A percentile compares a stretch with the other conserved stretches of the same genome.
Conservation (phyloP, 768 basidiomycete genomes). For the Russula lepida region DNA sequence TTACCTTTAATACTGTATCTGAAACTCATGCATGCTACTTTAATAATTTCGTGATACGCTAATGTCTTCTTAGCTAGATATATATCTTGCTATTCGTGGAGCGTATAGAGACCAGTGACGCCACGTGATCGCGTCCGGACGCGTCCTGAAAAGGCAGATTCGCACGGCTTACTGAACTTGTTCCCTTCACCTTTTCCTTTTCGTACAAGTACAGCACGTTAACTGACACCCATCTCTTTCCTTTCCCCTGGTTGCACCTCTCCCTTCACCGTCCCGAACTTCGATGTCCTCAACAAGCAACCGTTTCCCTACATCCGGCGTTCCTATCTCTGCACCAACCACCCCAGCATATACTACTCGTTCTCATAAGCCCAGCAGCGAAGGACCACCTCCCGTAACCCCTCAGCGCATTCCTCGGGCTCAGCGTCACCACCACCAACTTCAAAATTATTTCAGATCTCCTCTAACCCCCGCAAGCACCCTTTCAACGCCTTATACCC, state of each 20-base stretch:
- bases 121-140: slow-evolving; percentile 24
- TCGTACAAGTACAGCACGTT: slow-evolving; percentile 17
- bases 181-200: slow-evolving; percentile 9
- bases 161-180: slow-evolving; percentile 16
- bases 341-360: slow-evolving; percentile 35
- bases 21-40: not conserved
- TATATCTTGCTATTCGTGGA: not conserved
- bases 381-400: slow-evolving; percentile 42
- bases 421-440: slow-evolving; percentile 32
- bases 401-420: slow-evolving; percentile 52
- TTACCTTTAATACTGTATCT: not conserved
- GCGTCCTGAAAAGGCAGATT: slow-evolving; percentile 22
- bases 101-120: not conserved
- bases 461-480: slow-evolving; percentile 52
- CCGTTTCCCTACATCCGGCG: slow-evolving; percentile 17
- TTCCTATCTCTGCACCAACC: slow-evolving; percentile 38
- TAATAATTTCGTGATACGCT: slow-evolving; percentile 4
- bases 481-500: slow-evolving; percentile 53
- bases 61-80: not conserved
- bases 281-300: slow-evolving; percentile 17
- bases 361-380: slow-evolving; percentile 28
- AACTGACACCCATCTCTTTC: slow-evolving; percentile 16
- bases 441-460: slow-evolving; percentile 35
- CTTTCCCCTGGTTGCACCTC: slow-evolving; percentile 10
- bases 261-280: slow-evolving; percentile 12